Evolutionary conservation across 2,329 filamentous ascomycete genomes (phyloP), one percentile per base, ranked within the genome.

Genomic region (Cordyceps fumosorosea): DNA sequence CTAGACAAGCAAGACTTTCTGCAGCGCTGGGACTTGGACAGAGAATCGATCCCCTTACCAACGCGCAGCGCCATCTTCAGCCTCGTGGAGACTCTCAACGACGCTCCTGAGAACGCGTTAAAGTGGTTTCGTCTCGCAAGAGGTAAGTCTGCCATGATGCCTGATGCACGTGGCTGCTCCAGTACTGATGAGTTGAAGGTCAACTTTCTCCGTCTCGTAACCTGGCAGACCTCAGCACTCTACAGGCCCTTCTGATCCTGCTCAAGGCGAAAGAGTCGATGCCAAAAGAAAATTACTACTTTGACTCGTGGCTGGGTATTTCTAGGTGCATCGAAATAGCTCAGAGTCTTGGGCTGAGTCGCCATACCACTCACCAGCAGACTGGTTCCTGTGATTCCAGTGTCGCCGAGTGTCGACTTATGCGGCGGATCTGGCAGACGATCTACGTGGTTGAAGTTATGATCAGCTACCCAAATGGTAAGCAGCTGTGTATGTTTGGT

Each of bases 401-500:
- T n/a, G 12, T 26, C 6, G 24, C 42, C 1, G 11, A 48, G 1
- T 57, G 55, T 11, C 26, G 14, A 16, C 42, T 57, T 2, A 32
- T 20, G n/a, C 55, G 42, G 8, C 40, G 26, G 14, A 48, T 57
- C 34, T 57, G 55, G 55, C 55, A 57, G 42, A 57, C 55, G 7
- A 48, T 57, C 24, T 57, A 57, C 12, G 55, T 57, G 29, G 29
- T 57, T 34, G 55, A 57, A 24, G 55, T 57, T 16, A 57, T 57
- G 55, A 57, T 57, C 26, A 57, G 55, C 55, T 57, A 57, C 11
- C 55, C 55, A 3, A 47, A 57, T 16, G 55, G 55, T 57, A 57
- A 5, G 20, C 22, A 48, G 45, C 45, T 14, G 7, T 26, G 10
- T 20, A 34, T 5, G 12, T 48, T 8, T 32, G 20, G 20, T 14